Conservation (phyloP, 2,329 filamentous ascomycete species). For the Hypoxylon sp. region DNA sequence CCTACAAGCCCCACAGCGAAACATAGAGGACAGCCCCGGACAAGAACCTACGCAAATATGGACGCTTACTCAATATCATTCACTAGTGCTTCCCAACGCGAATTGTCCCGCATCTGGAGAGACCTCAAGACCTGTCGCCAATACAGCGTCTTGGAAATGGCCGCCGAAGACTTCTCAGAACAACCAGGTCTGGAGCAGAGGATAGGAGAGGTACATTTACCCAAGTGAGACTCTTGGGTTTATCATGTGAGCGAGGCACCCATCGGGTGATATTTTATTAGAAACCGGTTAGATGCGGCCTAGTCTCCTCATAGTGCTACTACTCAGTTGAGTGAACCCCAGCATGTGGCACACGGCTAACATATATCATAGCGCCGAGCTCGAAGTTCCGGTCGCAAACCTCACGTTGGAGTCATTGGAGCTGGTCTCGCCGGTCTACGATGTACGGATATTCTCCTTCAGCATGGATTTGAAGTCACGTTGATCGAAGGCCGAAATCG, state of each 20-base stretch:
- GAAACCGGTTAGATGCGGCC: constrained; percentile 45
- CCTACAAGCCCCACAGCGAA: not conserved
- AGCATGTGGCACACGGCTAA: constrained; percentile 39
- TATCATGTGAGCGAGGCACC: constrained; percentile 47
- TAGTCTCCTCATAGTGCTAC: constrained; percentile 47
- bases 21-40: not conserved
- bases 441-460: constrained; percentile 74
- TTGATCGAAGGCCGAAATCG: constrained; percentile 76
- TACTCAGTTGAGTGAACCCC: constrained; percentile 48
- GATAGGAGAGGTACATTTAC: constrained; percentile 54
- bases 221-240: constrained; percentile 45
- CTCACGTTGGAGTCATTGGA: constrained; percentile 75
- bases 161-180: constrained; percentile 49
- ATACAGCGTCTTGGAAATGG: constrained; percentile 52
- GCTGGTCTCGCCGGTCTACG: constrained; percentile 78
- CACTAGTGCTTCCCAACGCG: constrained; percentile 58
- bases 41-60: constrained; percentile 51
- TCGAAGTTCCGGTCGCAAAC: constrained; percentile 50
- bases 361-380: constrained; percentile 45
- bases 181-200: constrained; percentile 50
- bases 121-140: constrained; percentile 60
- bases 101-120: constrained; percentile 62
- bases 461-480: constrained; percentile 74
- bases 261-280: constrained; percentile 43
- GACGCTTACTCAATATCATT: constrained; percentile 65